Evolutionary conservation across 2,329 filamentous ascomycete species (phyloP).

Genomic region (Eurotiales sp.): DNA sequence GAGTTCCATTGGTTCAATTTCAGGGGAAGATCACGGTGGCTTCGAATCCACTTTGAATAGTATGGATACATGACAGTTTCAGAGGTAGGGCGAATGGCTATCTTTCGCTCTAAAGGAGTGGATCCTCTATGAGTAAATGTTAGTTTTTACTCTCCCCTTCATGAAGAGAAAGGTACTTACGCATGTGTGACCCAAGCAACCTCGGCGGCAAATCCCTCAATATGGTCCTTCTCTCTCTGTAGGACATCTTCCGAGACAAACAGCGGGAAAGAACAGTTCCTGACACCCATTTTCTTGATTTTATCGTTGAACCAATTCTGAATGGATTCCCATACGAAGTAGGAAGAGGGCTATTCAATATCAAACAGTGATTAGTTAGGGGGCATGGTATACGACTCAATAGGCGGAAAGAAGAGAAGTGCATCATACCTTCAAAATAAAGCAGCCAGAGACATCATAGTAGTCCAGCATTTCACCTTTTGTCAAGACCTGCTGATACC

Average conservation of each 20-base stretch:
- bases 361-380: slow-evolving; percentile 12
- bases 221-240: slow-evolving; percentile 84
- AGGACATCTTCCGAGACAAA: slow-evolving; percentile 91
- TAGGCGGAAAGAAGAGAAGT: slow-evolving; percentile 3
- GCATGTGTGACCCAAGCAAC: slow-evolving; percentile 52
- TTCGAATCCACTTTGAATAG: slow-evolving; percentile 95
- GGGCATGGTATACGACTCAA: neutral
- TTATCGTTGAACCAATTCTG: slow-evolving; percentile 56
- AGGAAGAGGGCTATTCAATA: slow-evolving; percentile 54
- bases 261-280: slow-evolving; percentile 95
- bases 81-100: slow-evolving; percentile 66
- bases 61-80: slow-evolving; percentile 92
- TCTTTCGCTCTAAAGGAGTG: slow-evolving; percentile 80
- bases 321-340: slow-evolving; percentile 66
- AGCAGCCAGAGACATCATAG: slow-evolving; percentile 97
- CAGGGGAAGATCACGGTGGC: slow-evolving; percentile 88
- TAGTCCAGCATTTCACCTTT: slow-evolving; percentile 98
- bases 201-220: slow-evolving; percentile 92
- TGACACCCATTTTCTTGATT: slow-evolving; percentile 88
- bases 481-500: slow-evolving; percentile 96
- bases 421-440: slow-evolving; percentile 71
- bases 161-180: slow-evolving; percentile 24
- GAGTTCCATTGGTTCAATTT: slow-evolving; percentile 98
- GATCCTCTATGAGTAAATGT: slow-evolving; percentile 61
- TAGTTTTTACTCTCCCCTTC: slow-evolving; percentile 20